Conservation (phyloP, 768 basidiomycete genomes). For the Boletus vermiculosoides region DNA sequence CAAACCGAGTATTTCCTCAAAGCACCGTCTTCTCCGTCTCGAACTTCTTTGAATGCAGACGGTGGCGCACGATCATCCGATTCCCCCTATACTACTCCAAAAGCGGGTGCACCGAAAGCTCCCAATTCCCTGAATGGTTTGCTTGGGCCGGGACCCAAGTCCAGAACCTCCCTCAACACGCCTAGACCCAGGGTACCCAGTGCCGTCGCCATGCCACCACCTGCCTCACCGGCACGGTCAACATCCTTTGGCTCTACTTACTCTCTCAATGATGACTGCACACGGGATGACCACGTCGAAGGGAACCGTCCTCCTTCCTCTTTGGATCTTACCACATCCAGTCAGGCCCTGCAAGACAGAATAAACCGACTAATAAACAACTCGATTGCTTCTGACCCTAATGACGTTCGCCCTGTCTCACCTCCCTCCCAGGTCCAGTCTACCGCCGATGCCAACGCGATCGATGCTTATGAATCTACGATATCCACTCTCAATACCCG, state of each 20-base stretch:
- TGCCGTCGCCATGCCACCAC: constrained; percentile 79
- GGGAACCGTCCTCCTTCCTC: constrained; percentile 23
- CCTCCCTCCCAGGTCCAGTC: constrained; percentile 39
- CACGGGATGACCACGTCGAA: constrained; percentile 11
- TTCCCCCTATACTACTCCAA: constrained; percentile 72
- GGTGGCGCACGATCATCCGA: constrained; percentile 35
- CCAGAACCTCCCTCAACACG: constrained; percentile 41
- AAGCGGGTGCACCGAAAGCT: constrained; percentile 41
- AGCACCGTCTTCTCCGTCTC: constrained; percentile 37
- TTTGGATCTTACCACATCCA: constrained; percentile 39
- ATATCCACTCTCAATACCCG: constrained; percentile 31
- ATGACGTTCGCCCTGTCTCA: constrained; percentile 15
- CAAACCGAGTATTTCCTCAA: constrained; percentile 22
- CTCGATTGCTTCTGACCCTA: constrained; percentile 15
- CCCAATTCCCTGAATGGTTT: constrained; percentile 12
- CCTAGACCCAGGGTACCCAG: constrained; percentile 70
- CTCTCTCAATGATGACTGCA: constrained; percentile 36
- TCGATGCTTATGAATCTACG: constrained; percentile 15
- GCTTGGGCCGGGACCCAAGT: constrained; percentile 26
- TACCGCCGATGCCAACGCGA: constrained; percentile 29
- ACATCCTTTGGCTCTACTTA: constrained; percentile 36
- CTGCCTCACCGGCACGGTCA: constrained; percentile 54
- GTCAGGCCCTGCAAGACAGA: constrained; percentile 47
- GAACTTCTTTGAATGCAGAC: constrained; percentile 38
- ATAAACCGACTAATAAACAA: constrained; percentile 45